Evolutionary conservation across 169 alveolate species (phyloP).

Genomic region (Besnoitia besnoiti): DNA sequence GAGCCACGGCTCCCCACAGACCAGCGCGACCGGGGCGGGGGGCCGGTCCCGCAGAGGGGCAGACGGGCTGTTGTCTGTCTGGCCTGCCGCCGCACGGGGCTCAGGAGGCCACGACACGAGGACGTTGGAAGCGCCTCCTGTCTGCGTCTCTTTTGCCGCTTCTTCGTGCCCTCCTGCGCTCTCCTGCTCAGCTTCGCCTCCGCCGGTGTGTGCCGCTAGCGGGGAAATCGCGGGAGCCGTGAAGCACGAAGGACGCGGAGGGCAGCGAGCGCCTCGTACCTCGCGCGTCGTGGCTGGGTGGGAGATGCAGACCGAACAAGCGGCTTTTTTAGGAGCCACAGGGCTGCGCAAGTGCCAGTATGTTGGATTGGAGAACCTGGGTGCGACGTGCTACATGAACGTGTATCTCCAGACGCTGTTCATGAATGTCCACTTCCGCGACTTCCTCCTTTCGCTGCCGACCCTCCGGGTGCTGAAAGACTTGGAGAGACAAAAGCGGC

Average conservation of each 20-base stretch:
- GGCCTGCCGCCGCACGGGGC: background rate
- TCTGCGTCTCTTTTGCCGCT: too few relatives aligned
- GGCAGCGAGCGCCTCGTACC: background rate
- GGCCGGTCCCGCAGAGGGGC: background rate
- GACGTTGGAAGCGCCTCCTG: too few relatives aligned
- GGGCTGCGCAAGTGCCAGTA: conserved; percentile 63
- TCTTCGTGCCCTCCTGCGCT: background rate
- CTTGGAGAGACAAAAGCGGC: background rate
- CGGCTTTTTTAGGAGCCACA: conserved; percentile 22
- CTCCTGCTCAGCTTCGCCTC: background rate
- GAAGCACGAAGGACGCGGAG: background rate
- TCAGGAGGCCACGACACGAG: background rate
- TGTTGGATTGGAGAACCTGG: conserved; percentile 90
- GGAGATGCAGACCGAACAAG: conserved; percentile 43
- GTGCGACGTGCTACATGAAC: conserved; percentile 95
- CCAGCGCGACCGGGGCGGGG: background rate
- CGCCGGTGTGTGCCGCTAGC: background rate
- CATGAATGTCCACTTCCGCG: conserved; percentile 79
- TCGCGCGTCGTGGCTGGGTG: background rate
- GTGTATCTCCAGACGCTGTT: conserved; percentile 89
- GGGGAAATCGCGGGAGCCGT: background rate
- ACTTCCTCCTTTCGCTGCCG: conserved; percentile 65
- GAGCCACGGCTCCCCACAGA: background rate
- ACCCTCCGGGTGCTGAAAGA: conserved; percentile 54
- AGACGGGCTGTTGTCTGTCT: background rate